Evolutionary conservation across 768 basidiomycete genomes (phyloP), one percentile per base, ranked within the genome.

Genomic region (Phlegmacium glaucopus): DNA sequence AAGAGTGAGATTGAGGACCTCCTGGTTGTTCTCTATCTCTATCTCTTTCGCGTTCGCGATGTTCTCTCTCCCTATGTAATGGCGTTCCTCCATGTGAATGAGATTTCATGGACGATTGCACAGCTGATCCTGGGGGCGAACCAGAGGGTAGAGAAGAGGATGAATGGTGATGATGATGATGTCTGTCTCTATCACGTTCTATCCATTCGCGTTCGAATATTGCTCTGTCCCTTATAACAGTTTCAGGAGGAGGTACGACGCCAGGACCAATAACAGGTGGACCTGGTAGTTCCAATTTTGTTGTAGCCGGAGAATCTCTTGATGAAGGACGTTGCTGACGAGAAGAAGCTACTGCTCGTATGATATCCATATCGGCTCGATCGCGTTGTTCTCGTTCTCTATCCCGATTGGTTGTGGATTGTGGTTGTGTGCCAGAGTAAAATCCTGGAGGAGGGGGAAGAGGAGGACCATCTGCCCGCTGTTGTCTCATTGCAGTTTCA

Each of bases 151-250:
- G 4, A 3, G 32, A 34, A n/a, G 10, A 10, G 4, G 32, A 34
- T 6, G 32, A 34, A 2, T n/a, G 10, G 32, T 10, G 32, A 34
- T n/a, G 32, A 34, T 34, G 32, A 10, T 11, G 32, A 44, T 43
- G 47, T 53, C 25, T 61, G 56, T 40, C 60, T 52, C 29, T 61
- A 58, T 48, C 57, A 6, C 55, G 52, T 15, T 50, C 47, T 12
- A 45, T 48, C 45, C 17, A 39, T 48, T 39, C 39, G 18, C 45
- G 35, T 6, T 55, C 50, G 9, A 45, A 34, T 27, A 37, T 41
- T 26, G 50, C 49, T n/a, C 49, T 43, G 13, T 51, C 53, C 17
- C 61, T 52, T 27, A 34, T 32, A 15, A 44, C 38, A 12, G 40
- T 12, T 18, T 42, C 40, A 6, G 11, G 32, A 34, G 32, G n/a